phyloP scores from a whole-genome alignment of 2,329 filamentous ascomycete genomes.

The Colletotrichum melonis region DNA sequence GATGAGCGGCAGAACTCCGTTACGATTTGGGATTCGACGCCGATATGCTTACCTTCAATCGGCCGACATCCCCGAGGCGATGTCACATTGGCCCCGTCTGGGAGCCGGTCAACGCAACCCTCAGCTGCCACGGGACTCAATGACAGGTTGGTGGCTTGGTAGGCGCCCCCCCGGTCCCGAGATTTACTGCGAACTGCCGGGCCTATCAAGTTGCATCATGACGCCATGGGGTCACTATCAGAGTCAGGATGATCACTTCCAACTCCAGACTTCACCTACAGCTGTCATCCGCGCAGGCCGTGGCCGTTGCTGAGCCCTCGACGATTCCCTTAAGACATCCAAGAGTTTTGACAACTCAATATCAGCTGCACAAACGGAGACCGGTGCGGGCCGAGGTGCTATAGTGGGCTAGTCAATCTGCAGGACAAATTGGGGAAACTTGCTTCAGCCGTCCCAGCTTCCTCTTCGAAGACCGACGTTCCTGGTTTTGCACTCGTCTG shows the following conservation, averaged over 20 bases:
- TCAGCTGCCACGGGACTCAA: constrained; percentile 7
- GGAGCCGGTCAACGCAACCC: background rate
- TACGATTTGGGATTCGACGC: background rate
- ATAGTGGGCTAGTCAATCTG: constrained; percentile 21
- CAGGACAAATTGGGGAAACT: constrained; percentile 5
- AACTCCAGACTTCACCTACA: background rate
- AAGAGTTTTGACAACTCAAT: background rate
- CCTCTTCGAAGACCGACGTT: background rate
- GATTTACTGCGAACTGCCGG: constrained; percentile 19
- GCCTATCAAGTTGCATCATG: constrained; percentile 14
- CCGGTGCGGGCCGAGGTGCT: constrained; percentile 29
- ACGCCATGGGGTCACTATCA: constrained; percentile 6
- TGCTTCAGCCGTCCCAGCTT: constrained; percentile 12
- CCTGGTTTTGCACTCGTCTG: background rate
- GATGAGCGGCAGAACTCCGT: constrained; percentile 8
- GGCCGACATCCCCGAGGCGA: constrained; percentile 9
- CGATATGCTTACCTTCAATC: constrained; percentile 20
- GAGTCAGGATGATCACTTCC: constrained; percentile 5
- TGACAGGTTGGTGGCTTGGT: background rate
- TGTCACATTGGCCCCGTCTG: constrained; percentile 1
- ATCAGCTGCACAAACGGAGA: background rate
- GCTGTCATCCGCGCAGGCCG: constrained; percentile 8
- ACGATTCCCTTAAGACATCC: background rate
- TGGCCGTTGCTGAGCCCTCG: background rate
- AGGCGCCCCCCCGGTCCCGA: background rate